Percentiles rank a stretch among this genome's conserved stretches.
phyloP scores from a whole-genome alignment of 306 rosid species.

The Astragalus membranaceus region DNA sequence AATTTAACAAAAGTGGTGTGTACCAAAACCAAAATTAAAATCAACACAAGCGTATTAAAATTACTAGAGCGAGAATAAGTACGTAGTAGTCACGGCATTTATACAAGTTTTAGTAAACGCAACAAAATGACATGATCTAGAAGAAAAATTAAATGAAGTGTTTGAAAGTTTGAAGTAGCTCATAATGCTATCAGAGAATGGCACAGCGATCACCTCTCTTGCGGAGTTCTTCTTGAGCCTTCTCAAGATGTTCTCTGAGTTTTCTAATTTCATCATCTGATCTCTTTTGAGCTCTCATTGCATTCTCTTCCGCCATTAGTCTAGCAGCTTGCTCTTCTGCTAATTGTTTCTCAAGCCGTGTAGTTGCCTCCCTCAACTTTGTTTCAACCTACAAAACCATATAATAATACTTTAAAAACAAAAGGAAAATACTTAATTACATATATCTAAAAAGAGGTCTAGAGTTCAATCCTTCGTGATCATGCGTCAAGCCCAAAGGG shows the following conservation, averaged over 20 bases:
- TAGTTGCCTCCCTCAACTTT: slow-evolving; percentile 60
- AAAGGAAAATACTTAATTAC: too few relatives aligned
- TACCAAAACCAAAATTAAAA: too few relatives aligned
- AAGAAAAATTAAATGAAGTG: not conserved
- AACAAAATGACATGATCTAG: not conserved
- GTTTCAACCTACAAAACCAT: slow-evolving; percentile 54
- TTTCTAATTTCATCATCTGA: slow-evolving; percentile 61
- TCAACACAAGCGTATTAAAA: not conserved
- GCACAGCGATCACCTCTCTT: slow-evolving; percentile 47
- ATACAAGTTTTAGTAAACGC: not conserved
- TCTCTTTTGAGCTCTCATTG: slow-evolving; percentile 46
- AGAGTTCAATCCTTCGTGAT: not conserved
- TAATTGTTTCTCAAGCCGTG: slow-evolving; percentile 62
- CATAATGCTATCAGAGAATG: slow-evolving; percentile 39
- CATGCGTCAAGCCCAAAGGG: not conserved
- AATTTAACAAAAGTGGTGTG: not conserved
- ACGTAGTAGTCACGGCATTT: not conserved
- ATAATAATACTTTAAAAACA: not conserved
- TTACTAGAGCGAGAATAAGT: not conserved
- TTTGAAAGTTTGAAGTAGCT: not conserved
- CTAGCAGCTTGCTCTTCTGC: slow-evolving; percentile 81
- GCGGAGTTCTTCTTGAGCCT: slow-evolving; percentile 75
- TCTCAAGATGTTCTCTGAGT: slow-evolving; percentile 61
- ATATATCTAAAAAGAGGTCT: not conserved
- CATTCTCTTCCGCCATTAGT: slow-evolving; percentile 49